Base-by-base conservation (phyloP, 805 yeast genomes). In the Blastobotrys muscicola region DNA sequence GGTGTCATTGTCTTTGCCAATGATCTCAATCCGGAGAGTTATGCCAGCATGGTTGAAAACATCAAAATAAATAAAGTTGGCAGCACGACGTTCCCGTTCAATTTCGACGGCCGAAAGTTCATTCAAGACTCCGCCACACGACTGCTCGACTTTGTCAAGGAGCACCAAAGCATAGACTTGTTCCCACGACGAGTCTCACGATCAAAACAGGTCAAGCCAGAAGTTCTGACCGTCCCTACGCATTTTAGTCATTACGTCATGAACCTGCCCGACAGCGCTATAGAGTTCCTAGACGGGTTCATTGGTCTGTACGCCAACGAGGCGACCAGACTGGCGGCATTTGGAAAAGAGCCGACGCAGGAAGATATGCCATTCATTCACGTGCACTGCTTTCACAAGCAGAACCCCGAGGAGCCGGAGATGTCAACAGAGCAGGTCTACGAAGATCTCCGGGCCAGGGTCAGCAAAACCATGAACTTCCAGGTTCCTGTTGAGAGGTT, bases 251-350 rank as follows among this genome's bases (percentile, higher is more conserved):
- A 87, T 57, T 92, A 78, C 56, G 95, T 86, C 8, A 92, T 92
- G 98, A 92, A 92, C 58, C 71, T 92, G 45, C 99, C 99, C 2
- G 98, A 86, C 57, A 74, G 87, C 37, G 97, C 98, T 0, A 68
- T 92, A 15, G 80, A 81, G 13, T 92, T 92, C 55, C 64, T 87
- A 43, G 79, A 80, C 53, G 83, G 82, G 40, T 90, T 76, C 55
- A 68, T 77, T 30, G 96, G 97, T 0, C 67, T 89, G 26, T 85
- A 82, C 60, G 50, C 69, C 1, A 63, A 67, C 31, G 61, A 59
- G 12, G 40, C 34, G 38, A 38, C 53, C 0, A 14, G 52, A 30
- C 14, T 26, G 20, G 38, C n/a, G 13, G 45, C 45, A 9, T 49
- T 49, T 26, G 53, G 50, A 8, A 36, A 45, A 8, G 40, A 12